A percentile compares a stretch with the other conserved stretches of the same genome.
Conservation (phyloP, 495 filamentous ascomycete species). For the Tuber brumale region DNA sequence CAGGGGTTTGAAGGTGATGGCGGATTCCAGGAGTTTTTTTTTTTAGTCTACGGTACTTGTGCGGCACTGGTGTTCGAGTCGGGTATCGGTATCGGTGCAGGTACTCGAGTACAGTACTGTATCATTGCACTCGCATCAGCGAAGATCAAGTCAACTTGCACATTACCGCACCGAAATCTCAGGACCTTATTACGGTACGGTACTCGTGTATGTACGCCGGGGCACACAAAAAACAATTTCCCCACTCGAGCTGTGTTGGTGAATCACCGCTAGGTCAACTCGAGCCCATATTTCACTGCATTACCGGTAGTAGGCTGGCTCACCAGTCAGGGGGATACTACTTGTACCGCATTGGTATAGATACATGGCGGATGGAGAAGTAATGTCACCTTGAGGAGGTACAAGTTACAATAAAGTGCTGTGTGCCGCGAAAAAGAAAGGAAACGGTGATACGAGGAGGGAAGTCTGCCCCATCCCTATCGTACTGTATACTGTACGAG, state of each 20-base stretch:
- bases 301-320: too few species aligned
- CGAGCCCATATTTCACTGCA: background rate
- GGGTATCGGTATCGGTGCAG: background rate
- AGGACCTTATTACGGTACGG: background rate
- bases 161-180: background rate
- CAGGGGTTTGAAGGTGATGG: too few species aligned
- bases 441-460: background rate
- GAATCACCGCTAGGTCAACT: background rate
- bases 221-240: background rate
- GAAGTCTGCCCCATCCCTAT: background rate
- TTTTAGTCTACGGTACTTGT: too few species aligned
- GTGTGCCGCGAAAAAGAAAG: background rate
- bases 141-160: background rate
- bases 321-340: too few species aligned
- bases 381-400: too few species aligned
- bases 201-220: background rate
- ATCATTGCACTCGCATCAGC: background rate
- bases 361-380: too few species aligned
- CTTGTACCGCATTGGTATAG: too few species aligned
- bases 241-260: background rate
- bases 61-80: too few species aligned
- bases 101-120: background rate
- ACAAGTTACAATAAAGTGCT: background rate
- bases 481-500: too few species aligned
- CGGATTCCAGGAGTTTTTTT: too few species aligned